Conservation (phyloP, 2,329 filamentous ascomycete genomes). For the Arthrinium puccinioides region DNA sequence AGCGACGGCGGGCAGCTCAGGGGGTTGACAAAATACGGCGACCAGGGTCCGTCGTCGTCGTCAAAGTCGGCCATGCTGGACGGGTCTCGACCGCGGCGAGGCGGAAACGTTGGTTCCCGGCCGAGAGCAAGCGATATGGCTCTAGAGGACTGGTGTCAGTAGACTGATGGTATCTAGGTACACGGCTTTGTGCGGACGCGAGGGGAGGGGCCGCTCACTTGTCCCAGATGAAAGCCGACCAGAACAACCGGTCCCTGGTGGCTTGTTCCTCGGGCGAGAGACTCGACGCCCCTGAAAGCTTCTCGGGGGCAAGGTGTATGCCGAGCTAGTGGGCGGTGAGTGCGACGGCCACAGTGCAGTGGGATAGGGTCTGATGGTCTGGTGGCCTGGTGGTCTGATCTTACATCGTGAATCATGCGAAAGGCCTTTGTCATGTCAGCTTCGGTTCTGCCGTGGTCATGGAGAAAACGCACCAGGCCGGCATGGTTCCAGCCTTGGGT, state of each 20-base stretch:
- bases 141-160: background rate
- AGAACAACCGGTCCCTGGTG: background rate
- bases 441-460: background rate
- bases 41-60: conserved; percentile 1
- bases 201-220: background rate
- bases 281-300: background rate
- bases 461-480: background rate
- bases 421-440: background rate
- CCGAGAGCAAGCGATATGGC: conserved; percentile 1
- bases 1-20: background rate
- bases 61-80: background rate
- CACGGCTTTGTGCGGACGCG: too few species aligned
- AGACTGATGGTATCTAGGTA: too few species aligned
- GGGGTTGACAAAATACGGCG: background rate
- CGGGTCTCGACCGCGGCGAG: background rate
- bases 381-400: background rate
- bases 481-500: conserved; percentile 1
- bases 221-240: conserved; percentile 1
- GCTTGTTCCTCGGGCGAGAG: conserved; percentile 1
- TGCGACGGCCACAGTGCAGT: too few species aligned
- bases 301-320: background rate
- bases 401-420: conserved; percentile 1
- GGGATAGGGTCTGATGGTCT: background rate
- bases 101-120: conserved; percentile 1
- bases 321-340: background rate